Percentiles rank a stretch among this genome's conserved stretches.
Evolutionary conservation across 2,329 filamentous ascomycete genomes (phyloP).

Genomic region (Verticillium klebahnii): DNA sequence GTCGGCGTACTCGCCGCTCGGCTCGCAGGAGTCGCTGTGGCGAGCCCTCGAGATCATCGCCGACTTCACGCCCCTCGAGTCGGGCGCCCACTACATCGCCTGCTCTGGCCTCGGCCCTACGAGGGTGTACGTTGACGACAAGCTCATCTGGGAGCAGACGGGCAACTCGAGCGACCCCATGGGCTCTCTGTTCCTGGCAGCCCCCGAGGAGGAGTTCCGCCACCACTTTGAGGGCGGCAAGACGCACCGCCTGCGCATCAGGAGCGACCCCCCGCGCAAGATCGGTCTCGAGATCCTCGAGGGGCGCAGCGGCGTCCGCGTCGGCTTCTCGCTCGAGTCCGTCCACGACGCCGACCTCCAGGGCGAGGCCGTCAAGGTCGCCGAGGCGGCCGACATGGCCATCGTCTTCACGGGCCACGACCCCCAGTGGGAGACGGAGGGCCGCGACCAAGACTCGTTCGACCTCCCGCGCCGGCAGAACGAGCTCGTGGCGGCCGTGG

Average conservation of each 20-base stretch:
- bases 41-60: conserved; percentile 24
- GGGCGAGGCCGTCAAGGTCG: conserved; percentile 50
- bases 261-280: conserved; percentile 22
- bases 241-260: conserved; percentile 24
- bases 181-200: conserved; percentile 26
- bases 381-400: conserved; percentile 57
- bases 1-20: conserved; percentile 19
- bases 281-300: conserved; percentile 25
- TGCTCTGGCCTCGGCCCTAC: conserved; percentile 24
- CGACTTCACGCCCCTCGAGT: conserved; percentile 23
- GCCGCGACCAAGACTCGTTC: conserved; percentile 65
- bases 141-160: conserved; percentile 24
- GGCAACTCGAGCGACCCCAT: conserved; percentile 25
- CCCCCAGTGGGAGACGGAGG: conserved; percentile 42
- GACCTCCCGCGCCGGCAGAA: conserved; percentile 58
- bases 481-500: conserved; percentile 49
- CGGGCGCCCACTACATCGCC: conserved; percentile 25
- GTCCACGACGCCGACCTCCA: conserved; percentile 30
- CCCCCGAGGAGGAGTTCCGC: conserved; percentile 23
- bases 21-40: conserved; percentile 11
- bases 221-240: conserved; percentile 19
- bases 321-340: conserved; percentile 24
- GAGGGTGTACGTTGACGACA: conserved; percentile 23
- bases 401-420: conserved; percentile 58
- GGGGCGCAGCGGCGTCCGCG: conserved; percentile 23